These are phyloP conservation scores for Helicostylum pulchrum DNA, from an alignment of 192 early-diverging fungal species.

Conservation along the genomic window DNA sequence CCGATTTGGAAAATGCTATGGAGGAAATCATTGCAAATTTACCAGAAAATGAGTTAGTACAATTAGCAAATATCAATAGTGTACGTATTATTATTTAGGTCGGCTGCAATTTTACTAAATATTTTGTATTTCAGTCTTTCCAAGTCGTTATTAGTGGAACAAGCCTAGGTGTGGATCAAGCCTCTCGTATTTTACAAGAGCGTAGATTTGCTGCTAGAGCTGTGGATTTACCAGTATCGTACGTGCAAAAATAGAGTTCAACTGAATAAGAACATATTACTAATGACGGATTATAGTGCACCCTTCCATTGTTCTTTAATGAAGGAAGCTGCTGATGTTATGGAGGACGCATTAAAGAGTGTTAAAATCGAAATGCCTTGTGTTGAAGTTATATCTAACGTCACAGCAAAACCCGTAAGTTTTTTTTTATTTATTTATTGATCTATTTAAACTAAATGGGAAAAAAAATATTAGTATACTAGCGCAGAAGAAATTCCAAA, in stretches of 20 bases:
- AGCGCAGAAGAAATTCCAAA: conserved; percentile 56
- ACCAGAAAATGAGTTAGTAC: conserved; percentile 71
- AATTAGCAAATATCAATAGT: conserved; percentile 87
- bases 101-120: not conserved
- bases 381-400: conserved; percentile 90
- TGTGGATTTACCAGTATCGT: conserved; percentile 87
- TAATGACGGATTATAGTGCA: conserved; percentile 44
- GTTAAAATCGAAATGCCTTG: conserved; percentile 69
- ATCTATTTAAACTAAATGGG: not conserved
- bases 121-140: conserved; percentile 44
- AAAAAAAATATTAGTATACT: conserved; percentile 14
- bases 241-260: conserved; percentile 22
- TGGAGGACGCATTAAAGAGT: conserved; percentile 67
- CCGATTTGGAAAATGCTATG: conserved; percentile 67
- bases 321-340: conserved; percentile 75
- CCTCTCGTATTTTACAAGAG: conserved; percentile 75
- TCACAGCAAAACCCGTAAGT: conserved; percentile 79
- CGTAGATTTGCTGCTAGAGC: conserved; percentile 82
- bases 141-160: conserved; percentile 94
- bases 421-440: not conserved
- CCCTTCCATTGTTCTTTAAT: conserved; percentile 96
- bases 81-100: conserved; percentile 23
- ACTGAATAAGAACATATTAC: not conserved
- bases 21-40: conserved; percentile 56
- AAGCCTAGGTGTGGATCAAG: conserved; percentile 77